Percentiles rank a stretch among this genome's conserved stretches.
phyloP scores from a whole-genome alignment of 164 flowering plant genomes.

The Stephania japonica region DNA sequence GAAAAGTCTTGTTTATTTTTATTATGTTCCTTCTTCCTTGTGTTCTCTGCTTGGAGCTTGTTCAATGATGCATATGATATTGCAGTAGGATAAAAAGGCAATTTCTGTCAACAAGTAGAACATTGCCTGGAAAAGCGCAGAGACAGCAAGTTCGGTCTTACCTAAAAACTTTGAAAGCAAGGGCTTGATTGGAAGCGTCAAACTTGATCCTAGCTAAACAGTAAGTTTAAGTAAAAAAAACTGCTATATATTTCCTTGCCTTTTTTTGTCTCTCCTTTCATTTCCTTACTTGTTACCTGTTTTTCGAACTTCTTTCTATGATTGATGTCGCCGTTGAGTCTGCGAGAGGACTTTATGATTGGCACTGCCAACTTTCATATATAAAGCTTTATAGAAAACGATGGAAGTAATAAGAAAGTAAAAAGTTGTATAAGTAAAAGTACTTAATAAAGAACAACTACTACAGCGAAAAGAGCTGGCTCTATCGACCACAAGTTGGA shows the following conservation, averaged over 20 bases:
- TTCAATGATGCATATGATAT: constrained; percentile 76
- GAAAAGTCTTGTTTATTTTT: constrained; percentile 59
- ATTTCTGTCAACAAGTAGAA: constrained; percentile 53
- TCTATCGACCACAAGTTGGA: constrained; percentile 80
- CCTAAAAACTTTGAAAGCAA: constrained; percentile 79
- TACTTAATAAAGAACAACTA: constrained; percentile 77
- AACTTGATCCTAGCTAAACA: constrained; percentile 63
- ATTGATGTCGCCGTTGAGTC: constrained; percentile 51
- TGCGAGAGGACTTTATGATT: constrained; percentile 83
- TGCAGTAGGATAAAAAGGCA: constrained; percentile 25
- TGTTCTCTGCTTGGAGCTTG: constrained; percentile 85
- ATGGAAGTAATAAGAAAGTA: constrained; percentile 46
- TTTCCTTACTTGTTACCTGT: neutral
- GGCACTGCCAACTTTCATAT: constrained; percentile 66
- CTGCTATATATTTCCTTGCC: neutral
- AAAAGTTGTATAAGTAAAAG: constrained; percentile 51
- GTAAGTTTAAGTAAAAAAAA: constrained; percentile 32
- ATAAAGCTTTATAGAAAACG: constrained; percentile 68
- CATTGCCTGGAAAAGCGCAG: constrained; percentile 87
- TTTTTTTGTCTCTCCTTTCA: neutral
- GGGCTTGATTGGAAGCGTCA: constrained; percentile 67
- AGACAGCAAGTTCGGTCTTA: constrained; percentile 59
- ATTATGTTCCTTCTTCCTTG: constrained; percentile 84
- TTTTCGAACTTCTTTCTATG: neutral
- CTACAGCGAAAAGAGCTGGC: constrained; percentile 64